These are phyloP conservation scores for slime mould (Dictyostelium discoideum) DNA, from an alignment of 78 protist genomes.

Conservation along the genomic window dicty_2.7 NC_007089.4:3709001-3709500, in stretches of 20 bases:
- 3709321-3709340: slow-evolving; percentile 93
- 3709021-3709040: slow-evolving; percentile 95
- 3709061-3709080: slow-evolving; percentile 93
- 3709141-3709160: slow-evolving; percentile 94
- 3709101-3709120: slow-evolving; percentile 96
- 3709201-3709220: slow-evolving; percentile 93
- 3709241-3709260: slow-evolving; percentile 94
- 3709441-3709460: slow-evolving; percentile 96
- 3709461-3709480: slow-evolving; percentile 88
- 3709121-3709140: slow-evolving; percentile 94
- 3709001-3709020: slow-evolving; percentile 92
- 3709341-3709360: slow-evolving; percentile 81
- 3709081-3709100: slow-evolving; percentile 84
- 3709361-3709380: slow-evolving; percentile 84
- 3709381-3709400: slow-evolving; percentile 93
- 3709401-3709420: slow-evolving; percentile 80
- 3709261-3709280: slow-evolving; percentile 90
- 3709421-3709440: slow-evolving; percentile 90
- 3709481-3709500: slow-evolving; percentile 82
- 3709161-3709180: slow-evolving; percentile 84
- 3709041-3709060: slow-evolving; percentile 96
- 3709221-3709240: slow-evolving; percentile 98
- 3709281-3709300: slow-evolving; percentile 92
- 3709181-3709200: slow-evolving; percentile 93
- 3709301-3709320: slow-evolving; percentile 97